phyloP scores from a whole-genome alignment of 306 rosid species.

The Neltuma alba region DNA sequence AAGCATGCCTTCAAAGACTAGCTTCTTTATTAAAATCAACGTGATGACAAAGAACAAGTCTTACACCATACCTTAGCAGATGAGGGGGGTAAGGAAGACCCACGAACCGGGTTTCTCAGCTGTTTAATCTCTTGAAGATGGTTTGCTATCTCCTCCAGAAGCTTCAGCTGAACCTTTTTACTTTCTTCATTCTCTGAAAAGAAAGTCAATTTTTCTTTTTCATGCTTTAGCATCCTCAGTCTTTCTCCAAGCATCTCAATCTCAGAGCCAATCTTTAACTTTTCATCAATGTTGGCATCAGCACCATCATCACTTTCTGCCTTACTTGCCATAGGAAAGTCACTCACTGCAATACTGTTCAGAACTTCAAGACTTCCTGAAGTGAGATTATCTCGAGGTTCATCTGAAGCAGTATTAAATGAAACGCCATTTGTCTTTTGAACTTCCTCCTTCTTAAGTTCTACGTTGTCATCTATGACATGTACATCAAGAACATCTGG shows the following conservation, averaged over 20 bases:
- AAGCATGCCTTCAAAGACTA: constrained; percentile 23
- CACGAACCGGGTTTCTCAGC: constrained; percentile 39
- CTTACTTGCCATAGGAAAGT: constrained; percentile 30
- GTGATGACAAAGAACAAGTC: constrained; percentile 2
- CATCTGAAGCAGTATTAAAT: constrained; percentile 35
- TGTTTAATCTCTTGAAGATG: constrained; percentile 40
- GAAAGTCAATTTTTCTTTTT: constrained; percentile 40
- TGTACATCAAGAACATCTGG: constrained; percentile 64
- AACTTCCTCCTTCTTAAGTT: constrained; percentile 40
- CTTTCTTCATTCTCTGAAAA: constrained; percentile 44
- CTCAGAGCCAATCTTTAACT: constrained; percentile 50
- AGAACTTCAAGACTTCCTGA: constrained; percentile 30
- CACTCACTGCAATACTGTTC: constrained; percentile 15
- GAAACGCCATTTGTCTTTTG: constrained; percentile 38
- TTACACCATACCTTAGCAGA: constrained; percentile 53
- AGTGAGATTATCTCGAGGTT: constrained; percentile 30
- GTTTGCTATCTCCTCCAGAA: constrained; percentile 49
- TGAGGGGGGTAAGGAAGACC: constrained; percentile 49
- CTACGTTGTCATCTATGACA: constrained; percentile 62
- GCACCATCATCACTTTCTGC: constrained; percentile 5
- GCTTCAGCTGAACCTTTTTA: constrained; percentile 44
- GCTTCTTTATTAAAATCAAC: constrained; percentile 7
- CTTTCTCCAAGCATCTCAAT: constrained; percentile 53
- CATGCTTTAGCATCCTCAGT: constrained; percentile 45
- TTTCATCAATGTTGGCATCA: constrained; percentile 38